phyloP scores from a whole-genome alignment of 2,329 filamentous ascomycete species.

The Boeremia lycopersici region DNA sequence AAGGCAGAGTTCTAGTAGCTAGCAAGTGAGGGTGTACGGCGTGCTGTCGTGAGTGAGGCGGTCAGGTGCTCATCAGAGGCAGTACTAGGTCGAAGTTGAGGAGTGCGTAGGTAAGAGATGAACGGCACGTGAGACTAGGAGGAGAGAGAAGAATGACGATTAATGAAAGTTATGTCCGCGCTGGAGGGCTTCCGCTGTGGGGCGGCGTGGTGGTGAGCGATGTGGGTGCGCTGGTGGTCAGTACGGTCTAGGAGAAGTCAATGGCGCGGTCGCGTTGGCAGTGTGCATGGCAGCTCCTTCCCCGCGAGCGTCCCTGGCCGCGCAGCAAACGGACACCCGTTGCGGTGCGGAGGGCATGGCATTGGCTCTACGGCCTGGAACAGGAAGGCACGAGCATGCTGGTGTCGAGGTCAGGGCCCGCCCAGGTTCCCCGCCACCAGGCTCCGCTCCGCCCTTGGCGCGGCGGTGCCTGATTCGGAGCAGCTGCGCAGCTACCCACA shows the following conservation, averaged over 20 bases:
- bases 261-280: constrained; percentile 25
- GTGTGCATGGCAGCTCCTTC: constrained; percentile 33
- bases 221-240: constrained; percentile 28
- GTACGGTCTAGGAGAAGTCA: constrained; percentile 17
- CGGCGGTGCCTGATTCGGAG: constrained; percentile 30
- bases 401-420: neutral
- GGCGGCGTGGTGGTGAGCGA: constrained; percentile 12
- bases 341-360: neutral
- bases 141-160: constrained; percentile 25
- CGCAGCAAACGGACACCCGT: constrained; percentile 5
- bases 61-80: constrained; percentile 16
- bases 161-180: constrained; percentile 29
- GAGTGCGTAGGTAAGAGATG: constrained; percentile 13
- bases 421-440: constrained; percentile 23
- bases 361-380: constrained; percentile 2
- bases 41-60: neutral
- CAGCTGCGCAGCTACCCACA: constrained; percentile 24
- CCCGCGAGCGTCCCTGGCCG: constrained; percentile 16
- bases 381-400: constrained; percentile 17
- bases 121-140: neutral
- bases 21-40: neutral
- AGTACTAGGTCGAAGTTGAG: constrained; percentile 9
- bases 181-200: constrained; percentile 17
- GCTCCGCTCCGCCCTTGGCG: constrained; percentile 28
- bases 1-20: neutral